Evolutionary conservation across 352 stramenopile species (phyloP).

Genomic region (Phytophthora ohioensis): DNA sequence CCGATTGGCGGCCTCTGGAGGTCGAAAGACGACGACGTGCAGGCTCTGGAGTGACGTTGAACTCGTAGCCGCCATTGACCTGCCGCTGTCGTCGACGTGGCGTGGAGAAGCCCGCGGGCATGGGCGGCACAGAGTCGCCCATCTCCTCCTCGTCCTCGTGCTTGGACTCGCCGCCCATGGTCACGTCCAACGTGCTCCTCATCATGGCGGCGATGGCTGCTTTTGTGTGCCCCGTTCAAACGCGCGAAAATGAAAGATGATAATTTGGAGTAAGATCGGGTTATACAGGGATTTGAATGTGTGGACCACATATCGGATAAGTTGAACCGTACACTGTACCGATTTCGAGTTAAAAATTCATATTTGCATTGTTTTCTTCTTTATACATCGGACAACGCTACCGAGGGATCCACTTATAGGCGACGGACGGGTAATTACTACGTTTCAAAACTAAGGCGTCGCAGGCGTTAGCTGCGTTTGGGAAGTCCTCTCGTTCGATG

Average conservation of each 20-base stretch:
- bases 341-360: slow-evolving; percentile 1
- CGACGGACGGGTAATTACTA: background rate
- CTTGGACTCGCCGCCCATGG: slow-evolving; percentile 41
- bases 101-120: slow-evolving; percentile 30
- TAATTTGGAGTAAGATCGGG: slow-evolving; percentile 6
- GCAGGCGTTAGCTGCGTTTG: slow-evolving; percentile 25
- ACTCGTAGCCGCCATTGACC: slow-evolving; percentile 50
- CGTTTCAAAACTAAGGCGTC: slow-evolving; percentile 28
- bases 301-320: slow-evolving; percentile 21
- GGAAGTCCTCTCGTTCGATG: slow-evolving; percentile 19
- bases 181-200: slow-evolving; percentile 34
- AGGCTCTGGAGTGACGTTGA: slow-evolving; percentile 65
- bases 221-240: slow-evolving; percentile 20
- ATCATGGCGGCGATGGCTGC: slow-evolving; percentile 26
- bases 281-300: slow-evolving; percentile 3
- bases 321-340: slow-evolving; percentile 6
- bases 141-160: slow-evolving; percentile 32
- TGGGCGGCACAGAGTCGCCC: slow-evolving; percentile 16
- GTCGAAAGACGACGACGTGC: slow-evolving; percentile 44
- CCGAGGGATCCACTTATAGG: background rate
- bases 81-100: slow-evolving; percentile 44
- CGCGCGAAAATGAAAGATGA: slow-evolving; percentile 19
- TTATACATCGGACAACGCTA: slow-evolving; percentile 21
- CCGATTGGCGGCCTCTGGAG: slow-evolving; percentile 30
- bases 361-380: slow-evolving; percentile 19